Base-by-base conservation (phyloP, 805 yeast genomes). In the Yamadazyma laniorum region DNA sequence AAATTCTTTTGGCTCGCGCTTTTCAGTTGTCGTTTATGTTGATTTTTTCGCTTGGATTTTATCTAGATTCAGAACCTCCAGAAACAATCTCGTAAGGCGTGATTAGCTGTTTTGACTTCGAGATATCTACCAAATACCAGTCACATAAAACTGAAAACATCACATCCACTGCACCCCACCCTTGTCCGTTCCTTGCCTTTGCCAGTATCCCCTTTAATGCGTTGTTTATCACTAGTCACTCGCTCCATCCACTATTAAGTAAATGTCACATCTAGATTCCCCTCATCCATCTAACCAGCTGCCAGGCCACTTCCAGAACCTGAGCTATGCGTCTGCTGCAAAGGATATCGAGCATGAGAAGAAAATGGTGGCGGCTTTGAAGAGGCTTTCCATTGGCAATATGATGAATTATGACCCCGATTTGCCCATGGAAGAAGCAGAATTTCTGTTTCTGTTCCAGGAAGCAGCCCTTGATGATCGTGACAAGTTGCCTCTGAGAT, bases 321-420 rank as follows among this genome's bases (percentile, higher is more conserved):
- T 33, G 38, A 49, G 40, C 49, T 67, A 65, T 49, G 67, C 58
- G 47, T 52, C 61, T 25, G 95, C 95, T 2, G 89, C 87, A 3
- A 79, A 79, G 49, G 87, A 88, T 5, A 76, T 85, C 32, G 87
- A 85, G 51, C 80, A 77, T 43, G 93, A 85, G 53, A 71, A 83
- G 45, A 78, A 79, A 58, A 79, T 80, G 56, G 85, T 85, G 44
- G 78, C 83, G 25, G 84, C 86, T 15, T 63, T 85, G 47, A 85
- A 85, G 55, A 67, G 95, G 42, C 65, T 83, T 13, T 80, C 88
- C 0, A 82, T 85, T 36, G 93, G 89, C 13, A 67, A 75, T 50
- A 59, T 70, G 53, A 61, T 77, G 62, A 67, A 60, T 34, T 72
- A 76, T 43, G 95, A 85, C 52, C 91, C 91, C 1, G 95, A 85